Evolutionary conservation across 1,284 basidiomycete species (phyloP), one percentile per base, ranked within the genome.

Genomic region (Pseudozyma tsukubaensis): DNA sequence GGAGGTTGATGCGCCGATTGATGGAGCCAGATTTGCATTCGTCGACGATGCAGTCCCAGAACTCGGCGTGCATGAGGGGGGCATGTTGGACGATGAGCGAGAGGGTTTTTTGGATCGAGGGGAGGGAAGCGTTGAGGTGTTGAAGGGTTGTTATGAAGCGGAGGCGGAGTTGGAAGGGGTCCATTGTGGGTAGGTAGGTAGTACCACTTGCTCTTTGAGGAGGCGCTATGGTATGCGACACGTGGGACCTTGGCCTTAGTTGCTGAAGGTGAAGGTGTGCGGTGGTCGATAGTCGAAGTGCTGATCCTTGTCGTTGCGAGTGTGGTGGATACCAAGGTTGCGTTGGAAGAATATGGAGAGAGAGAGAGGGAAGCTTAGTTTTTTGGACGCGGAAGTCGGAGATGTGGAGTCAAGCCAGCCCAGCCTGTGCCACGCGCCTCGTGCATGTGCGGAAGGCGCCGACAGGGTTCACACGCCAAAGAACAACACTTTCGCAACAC

Each of bases 1-100:
- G 86, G 64, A 97, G 91, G 85, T 97, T 97, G 80, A 97, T 94
- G 18, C 93, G 89, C 21, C 91, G 90, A 84, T 97, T 97, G 43
- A 97, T 90, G 1, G 91, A 90, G 42, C 91, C 93, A 88, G 49
- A 16, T 11, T 93, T 94, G 83, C 91, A 93, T 86, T 96, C 92
- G 82, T 96, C 93, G 19, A 94, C 86, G 50, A 97, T 89, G 81
- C 94, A 97, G 74, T 95, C 94, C 94, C 94, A 97, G 4, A 98
- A 86, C 83, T 97, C 94, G 76, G 96, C 92, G 39, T 59, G 58
- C 11, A 92, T 92, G 65, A 92, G 87, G 1, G 90, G 86, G 59
- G 91, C 94, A 83, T 93, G 91, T 83, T 94, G 94, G 67, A 96
- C 87, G 2, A 93, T 92, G 81, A 91, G 96, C 2, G 89, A 88